Conservation (phyloP, 139 green algal genomes). For the Marvania coccoides region DNA sequence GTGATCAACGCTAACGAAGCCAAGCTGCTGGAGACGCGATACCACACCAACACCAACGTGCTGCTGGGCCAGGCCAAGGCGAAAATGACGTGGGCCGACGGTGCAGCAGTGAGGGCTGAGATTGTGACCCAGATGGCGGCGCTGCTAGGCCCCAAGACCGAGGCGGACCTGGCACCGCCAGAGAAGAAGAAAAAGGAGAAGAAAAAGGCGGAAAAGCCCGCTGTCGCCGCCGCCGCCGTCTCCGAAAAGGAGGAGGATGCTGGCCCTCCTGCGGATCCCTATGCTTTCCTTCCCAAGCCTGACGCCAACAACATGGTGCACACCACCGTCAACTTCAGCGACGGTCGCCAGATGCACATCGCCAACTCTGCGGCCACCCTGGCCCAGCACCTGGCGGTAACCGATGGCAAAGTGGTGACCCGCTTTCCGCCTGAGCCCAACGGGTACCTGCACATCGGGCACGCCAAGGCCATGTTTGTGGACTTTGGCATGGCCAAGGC, state of each 20-base stretch:
- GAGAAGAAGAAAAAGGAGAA: slow-evolving; percentile 18
- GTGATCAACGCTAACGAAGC: slow-evolving; percentile 42
- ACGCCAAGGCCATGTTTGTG: slow-evolving; percentile 98
- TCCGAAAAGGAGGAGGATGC: slow-evolving; percentile 5
- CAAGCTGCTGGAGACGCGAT: slow-evolving; percentile 61
- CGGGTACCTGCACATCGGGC: slow-evolving; percentile 87
- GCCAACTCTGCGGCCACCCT: slow-evolving; percentile 77
- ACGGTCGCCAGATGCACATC: slow-evolving; percentile 59
- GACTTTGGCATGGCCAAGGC: slow-evolving; percentile 92
- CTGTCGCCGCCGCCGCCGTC: slow-evolving; percentile 7
- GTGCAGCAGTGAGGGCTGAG: slow-evolving; percentile 34
- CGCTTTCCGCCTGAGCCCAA: slow-evolving; percentile 98
- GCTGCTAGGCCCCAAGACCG: slow-evolving; percentile 80
- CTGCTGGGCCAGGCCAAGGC: slow-evolving; percentile 52
- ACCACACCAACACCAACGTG: slow-evolving; percentile 66
- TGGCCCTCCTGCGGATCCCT: slow-evolving; percentile 56
- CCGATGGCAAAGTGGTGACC: slow-evolving; percentile 82
- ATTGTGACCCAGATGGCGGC: slow-evolving; percentile 45
- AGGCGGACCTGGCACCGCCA: slow-evolving; percentile 53
- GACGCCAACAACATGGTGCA: slow-evolving; percentile 74
- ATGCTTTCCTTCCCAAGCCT: slow-evolving; percentile 76
- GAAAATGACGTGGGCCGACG: slow-evolving; percentile 77
- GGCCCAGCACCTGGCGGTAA: slow-evolving; percentile 65
- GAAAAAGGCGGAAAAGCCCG: slow-evolving; percentile 1
- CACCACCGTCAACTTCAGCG: slow-evolving; percentile 51